Conservation (phyloP, 176 grass and related monocot genomes). For the Avena eriantha region DNA sequence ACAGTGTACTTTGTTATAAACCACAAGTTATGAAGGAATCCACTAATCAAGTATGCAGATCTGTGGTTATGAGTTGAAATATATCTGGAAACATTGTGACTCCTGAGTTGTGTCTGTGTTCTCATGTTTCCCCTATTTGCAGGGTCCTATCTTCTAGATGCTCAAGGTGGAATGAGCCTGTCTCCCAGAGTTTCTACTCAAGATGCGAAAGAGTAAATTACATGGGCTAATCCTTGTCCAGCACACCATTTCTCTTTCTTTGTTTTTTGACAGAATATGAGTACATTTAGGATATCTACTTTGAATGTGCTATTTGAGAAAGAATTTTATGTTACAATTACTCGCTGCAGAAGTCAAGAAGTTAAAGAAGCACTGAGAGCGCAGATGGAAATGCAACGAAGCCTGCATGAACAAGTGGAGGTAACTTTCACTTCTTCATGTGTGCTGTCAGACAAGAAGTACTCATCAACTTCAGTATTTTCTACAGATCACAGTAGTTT, state of each 20-base stretch:
- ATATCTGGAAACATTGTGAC: constrained; percentile 30
- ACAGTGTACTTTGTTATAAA: constrained; percentile 34
- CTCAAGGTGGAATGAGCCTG: constrained; percentile 74
- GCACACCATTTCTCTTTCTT: not conserved
- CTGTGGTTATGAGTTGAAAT: constrained; percentile 4
- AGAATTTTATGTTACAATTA: constrained; percentile 27
- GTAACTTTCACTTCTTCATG: constrained; percentile 47
- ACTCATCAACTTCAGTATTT: constrained; percentile 12
- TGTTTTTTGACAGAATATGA: not conserved
- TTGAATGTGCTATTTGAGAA: not conserved
- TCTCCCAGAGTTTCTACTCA: constrained; percentile 80
- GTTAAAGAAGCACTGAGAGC: constrained; percentile 82
- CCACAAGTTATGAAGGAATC: constrained; percentile 9
- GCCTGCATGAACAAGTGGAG: constrained; percentile 98
- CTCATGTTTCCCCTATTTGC: constrained; percentile 31
- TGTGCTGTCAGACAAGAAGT: constrained; percentile 11
- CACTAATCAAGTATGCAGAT: not conserved
- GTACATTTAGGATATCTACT: not conserved
- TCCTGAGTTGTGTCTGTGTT: constrained; percentile 9
- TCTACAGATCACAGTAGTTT: not conserved
- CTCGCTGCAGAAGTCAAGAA: constrained; percentile 64
- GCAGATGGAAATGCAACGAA: constrained; percentile 97
- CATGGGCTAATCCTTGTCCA: not conserved
- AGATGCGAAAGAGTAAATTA: constrained; percentile 86
- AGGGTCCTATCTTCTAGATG: constrained; percentile 91